Percentiles rank a stretch among this genome's conserved stretches.
Evolutionary conservation across 345 rosid species (phyloP).

Genomic region (Corymbia maculata): DNA sequence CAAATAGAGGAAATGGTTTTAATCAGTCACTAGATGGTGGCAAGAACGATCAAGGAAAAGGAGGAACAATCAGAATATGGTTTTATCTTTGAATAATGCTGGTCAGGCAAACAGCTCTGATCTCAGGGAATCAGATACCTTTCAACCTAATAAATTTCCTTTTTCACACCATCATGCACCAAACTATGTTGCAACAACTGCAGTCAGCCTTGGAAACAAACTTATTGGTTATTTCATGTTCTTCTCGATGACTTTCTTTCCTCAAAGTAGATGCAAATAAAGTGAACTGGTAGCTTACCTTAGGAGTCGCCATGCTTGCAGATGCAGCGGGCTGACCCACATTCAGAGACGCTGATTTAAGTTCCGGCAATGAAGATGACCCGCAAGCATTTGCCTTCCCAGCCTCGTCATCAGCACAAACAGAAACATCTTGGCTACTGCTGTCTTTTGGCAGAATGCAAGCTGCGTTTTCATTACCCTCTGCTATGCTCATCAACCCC

Average conservation of each 20-base stretch:
- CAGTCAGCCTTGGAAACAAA: not conserved
- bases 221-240: not conserved
- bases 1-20: not conserved
- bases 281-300: conserved; percentile 28
- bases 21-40: not conserved
- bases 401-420: conserved; percentile 13
- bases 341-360: conserved; percentile 19
- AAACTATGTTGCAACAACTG: not conserved
- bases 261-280: not conserved
- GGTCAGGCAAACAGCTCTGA: not conserved
- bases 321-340: conserved; percentile 30
- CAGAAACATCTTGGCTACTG: conserved; percentile 2
- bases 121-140: not conserved
- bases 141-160: not conserved
- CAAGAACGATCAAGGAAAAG: not conserved
- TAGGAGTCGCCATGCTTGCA: conserved; percentile 26
- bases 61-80: not conserved
- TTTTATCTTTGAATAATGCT: not conserved
- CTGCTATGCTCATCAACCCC: conserved; percentile 83
- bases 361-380: conserved; percentile 29
- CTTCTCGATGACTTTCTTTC: not conserved
- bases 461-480: conserved; percentile 9
- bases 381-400: conserved; percentile 31
- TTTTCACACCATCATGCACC: not conserved
- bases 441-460: conserved; percentile 23